Base-by-base conservation (phyloP, 2,329 filamentous ascomycete genomes). In the Aspergillus candidus region DNA sequence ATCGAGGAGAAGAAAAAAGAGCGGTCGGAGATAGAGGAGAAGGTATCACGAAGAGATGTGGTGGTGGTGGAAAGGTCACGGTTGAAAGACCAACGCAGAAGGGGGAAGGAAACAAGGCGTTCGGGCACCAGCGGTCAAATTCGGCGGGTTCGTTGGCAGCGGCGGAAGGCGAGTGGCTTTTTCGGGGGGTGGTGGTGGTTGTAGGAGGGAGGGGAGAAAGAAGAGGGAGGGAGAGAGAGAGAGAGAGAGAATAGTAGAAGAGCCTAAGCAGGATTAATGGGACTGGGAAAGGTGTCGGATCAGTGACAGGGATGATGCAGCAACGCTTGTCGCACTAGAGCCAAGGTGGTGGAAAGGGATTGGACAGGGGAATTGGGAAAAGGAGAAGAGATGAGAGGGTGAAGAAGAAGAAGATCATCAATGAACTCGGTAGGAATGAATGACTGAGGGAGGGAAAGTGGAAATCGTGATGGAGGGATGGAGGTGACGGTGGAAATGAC, bases 111-210 rank as follows among this genome's bases (percentile, higher is more conserved):
- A 57, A 58, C 59, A 56, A 63, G 60, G 58, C 58, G 56, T 62
- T 64, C 58, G 61, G 61, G 61, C 61, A 65, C 49, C 58, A 61
- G 60, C 48, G 56, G 47, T 56, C 50, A 48, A 52, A 58, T 49
- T 48, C 48, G 51, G 59, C 46, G 51, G 54, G 54, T 57, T 60
- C 52, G 59, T 55, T 58, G 54, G 53, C 46, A 47, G 15, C 15
- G 51, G 51, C 44, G 49, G 49, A 51, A 54, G 57, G 50, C 40
- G 41, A 57, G 51, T 58, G 55, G 58, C 52, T 57, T 60, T 22
- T 22, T 22, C 6, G 4, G 18, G 18, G n/a, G n/a, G n/a, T n/a
- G n/a, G n/a, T n/a, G n/a, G 18, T 22, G 18, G 18, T 22, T 3
- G 18, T 22, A 7, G 18, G 4, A 7, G 18, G 18, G 6, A 7